A percentile compares a stretch with the other conserved stretches of the same genome.
phyloP scores from a whole-genome alignment of 306 rosid species.

The Abrus pulchellus region DNA sequence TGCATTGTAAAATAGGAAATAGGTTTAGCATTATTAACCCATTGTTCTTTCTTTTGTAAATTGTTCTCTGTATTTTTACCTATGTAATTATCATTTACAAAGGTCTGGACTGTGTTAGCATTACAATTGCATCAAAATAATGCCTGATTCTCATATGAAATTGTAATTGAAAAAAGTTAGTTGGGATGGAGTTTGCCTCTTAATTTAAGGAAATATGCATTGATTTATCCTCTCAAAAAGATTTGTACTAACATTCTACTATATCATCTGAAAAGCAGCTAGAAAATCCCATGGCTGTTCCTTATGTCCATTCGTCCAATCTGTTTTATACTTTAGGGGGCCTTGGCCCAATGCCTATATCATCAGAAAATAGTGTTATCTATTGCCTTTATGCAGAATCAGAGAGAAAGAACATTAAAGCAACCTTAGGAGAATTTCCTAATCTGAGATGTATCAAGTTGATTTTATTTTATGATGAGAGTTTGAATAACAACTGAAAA shows the following conservation, averaged over 20 bases:
- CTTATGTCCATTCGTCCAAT: neutral
- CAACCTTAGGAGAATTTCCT: slow-evolving; percentile 24
- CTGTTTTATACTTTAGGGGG: neutral
- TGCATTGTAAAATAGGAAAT: neutral
- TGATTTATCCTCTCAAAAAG: neutral
- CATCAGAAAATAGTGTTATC: neutral
- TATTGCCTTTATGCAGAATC: neutral
- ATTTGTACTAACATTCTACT: neutral
- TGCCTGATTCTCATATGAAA: neutral
- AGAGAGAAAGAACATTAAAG: slow-evolving; percentile 28
- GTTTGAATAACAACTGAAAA: neutral
- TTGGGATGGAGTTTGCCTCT: neutral
- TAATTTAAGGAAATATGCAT: neutral
- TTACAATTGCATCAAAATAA: slow-evolving; percentile 1
- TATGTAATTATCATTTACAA: neutral
- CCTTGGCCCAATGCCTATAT: neutral
- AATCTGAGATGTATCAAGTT: neutral
- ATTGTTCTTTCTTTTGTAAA: neutral
- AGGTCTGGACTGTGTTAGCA: neutral
- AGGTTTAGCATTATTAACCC: neutral
- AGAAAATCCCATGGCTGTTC: slow-evolving; percentile 29
- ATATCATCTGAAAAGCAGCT: neutral
- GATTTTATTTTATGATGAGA: neutral
- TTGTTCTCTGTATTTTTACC: neutral
- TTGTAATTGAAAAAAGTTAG: neutral